Percentiles rank a stretch among this genome's conserved stretches.
These are phyloP conservation scores for Lactarius akahatsu DNA, from an alignment of 768 basidiomycete genomes.

Conservation along the genomic window DNA sequence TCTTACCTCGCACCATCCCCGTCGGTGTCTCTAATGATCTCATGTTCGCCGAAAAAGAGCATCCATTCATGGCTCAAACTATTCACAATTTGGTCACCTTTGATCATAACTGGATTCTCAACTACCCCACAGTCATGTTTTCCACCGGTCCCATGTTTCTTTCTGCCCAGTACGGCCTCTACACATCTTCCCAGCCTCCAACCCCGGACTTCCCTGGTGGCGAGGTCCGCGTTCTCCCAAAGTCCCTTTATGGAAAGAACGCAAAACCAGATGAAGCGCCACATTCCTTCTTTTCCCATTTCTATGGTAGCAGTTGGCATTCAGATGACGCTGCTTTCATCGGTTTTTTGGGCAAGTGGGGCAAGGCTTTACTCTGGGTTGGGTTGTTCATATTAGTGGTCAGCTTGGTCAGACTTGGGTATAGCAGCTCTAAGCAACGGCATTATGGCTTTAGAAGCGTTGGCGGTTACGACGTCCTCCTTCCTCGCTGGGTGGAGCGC, in stretches of 20 bases:
- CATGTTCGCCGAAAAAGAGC: slow-evolving; percentile 83
- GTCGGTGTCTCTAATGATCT: slow-evolving; percentile 98
- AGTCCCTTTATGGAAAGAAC: slow-evolving; percentile 97
- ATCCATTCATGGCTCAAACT: slow-evolving; percentile 89
- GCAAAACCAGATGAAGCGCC: slow-evolving; percentile 79
- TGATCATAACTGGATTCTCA: slow-evolving; percentile 91
- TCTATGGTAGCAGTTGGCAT: slow-evolving; percentile 98
- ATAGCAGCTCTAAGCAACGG: slow-evolving; percentile 57
- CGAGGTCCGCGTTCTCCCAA: slow-evolving; percentile 89
- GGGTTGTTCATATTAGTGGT: slow-evolving; percentile 70
- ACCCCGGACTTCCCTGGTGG: slow-evolving; percentile 53
- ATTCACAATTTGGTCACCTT: slow-evolving; percentile 90
- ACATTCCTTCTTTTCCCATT: slow-evolving; percentile 94
- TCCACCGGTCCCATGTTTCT: slow-evolving; percentile 99
- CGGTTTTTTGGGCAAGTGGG: slow-evolving; percentile 86
- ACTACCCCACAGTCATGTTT: slow-evolving; percentile 99
- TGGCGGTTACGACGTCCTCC: slow-evolving; percentile 73
- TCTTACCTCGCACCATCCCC: slow-evolving; percentile 93
- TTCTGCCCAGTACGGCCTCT: slow-evolving; percentile 90
- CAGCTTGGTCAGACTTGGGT: slow-evolving; percentile 57
- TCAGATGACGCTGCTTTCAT: slow-evolving; percentile 98
- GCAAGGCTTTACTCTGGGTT: slow-evolving; percentile 84
- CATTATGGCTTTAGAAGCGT: slow-evolving; percentile 58
- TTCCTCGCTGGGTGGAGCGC: slow-evolving; percentile 70
- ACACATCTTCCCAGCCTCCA: slow-evolving; percentile 63